Percentiles rank a stretch among this genome's conserved stretches.
These are phyloP conservation scores for Thelonectria olida DNA, from an alignment of 2,329 filamentous ascomycete genomes.

Conservation along the genomic window DNA sequence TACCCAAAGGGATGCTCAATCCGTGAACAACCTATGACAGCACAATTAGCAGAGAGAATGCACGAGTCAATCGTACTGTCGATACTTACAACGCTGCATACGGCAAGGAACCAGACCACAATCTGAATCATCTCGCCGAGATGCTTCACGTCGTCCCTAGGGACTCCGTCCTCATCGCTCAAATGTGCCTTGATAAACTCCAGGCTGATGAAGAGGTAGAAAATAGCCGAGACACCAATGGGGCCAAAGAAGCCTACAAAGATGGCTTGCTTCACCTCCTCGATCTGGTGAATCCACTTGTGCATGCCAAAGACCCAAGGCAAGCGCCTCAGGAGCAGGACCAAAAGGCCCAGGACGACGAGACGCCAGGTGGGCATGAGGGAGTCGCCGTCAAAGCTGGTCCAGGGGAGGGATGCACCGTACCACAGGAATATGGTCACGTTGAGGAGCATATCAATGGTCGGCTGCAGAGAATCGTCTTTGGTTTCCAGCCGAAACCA, in stretches of 20 bases:
- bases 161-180: constrained; percentile 64
- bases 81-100: constrained; percentile 81
- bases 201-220: constrained; percentile 84
- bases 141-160: constrained; percentile 71
- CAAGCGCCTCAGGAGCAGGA: constrained; percentile 79
- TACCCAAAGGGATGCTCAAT: constrained; percentile 80
- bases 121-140: constrained; percentile 74
- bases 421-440: constrained; percentile 91
- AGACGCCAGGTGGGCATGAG: constrained; percentile 80
- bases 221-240: constrained; percentile 89
- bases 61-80: rapidly evolving
- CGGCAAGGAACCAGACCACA: constrained; percentile 86
- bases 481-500: constrained; percentile 91
- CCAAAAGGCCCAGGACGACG: constrained; percentile 75
- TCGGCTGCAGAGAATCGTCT: constrained; percentile 93
- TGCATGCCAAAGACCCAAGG: constrained; percentile 81
- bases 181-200: constrained; percentile 72
- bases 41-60: neutral
- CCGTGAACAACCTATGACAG: constrained; percentile 72
- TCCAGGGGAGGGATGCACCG: constrained; percentile 86
- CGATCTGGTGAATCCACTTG: constrained; percentile 81
- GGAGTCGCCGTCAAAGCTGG: constrained; percentile 69
- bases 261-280: constrained; percentile 75
- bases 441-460: constrained; percentile 94
- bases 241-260: constrained; percentile 96